These are phyloP conservation scores for Lathyrus oleraceus DNA, from an alignment of 306 rosid genomes.

Conservation along the genomic window DNA sequence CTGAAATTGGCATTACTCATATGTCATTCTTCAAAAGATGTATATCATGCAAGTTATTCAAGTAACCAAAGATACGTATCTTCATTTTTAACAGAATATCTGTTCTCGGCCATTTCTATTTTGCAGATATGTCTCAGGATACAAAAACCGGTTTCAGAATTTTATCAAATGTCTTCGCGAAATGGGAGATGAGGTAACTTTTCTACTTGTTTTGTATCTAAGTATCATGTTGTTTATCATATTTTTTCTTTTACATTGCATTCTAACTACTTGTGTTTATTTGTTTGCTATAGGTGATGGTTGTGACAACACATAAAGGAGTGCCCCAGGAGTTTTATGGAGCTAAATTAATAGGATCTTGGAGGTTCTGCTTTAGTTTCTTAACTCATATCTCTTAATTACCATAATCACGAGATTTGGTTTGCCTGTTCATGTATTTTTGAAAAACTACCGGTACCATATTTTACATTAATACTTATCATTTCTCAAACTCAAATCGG, in stretches of 20 bases:
- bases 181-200: constrained; percentile 61
- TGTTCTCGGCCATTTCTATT: constrained; percentile 8
- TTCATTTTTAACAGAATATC: constrained; percentile 9
- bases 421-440: neutral
- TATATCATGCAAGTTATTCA: neutral
- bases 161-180: constrained; percentile 57
- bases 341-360: constrained; percentile 88
- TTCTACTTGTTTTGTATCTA: neutral
- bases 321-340: constrained; percentile 90
- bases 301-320: constrained; percentile 98
- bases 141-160: constrained; percentile 59
- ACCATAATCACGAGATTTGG: neutral
- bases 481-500: constrained; percentile 18
- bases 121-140: constrained; percentile 60
- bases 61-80: neutral
- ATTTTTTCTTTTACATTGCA: constrained; percentile 4
- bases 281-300: constrained; percentile 71
- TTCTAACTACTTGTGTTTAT: constrained; percentile 30
- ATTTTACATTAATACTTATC: constrained; percentile 23
- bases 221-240: constrained; percentile 15
- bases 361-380: constrained; percentile 58
- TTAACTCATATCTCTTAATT: constrained; percentile 13
- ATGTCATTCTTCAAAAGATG: constrained; percentile 12
- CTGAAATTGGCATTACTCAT: neutral
- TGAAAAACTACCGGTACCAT: neutral